Evolutionary conservation across 140 eudicot genomes (phyloP), one percentile per base, ranked within the genome.

Genomic region (Senecio squalidus): DNA sequence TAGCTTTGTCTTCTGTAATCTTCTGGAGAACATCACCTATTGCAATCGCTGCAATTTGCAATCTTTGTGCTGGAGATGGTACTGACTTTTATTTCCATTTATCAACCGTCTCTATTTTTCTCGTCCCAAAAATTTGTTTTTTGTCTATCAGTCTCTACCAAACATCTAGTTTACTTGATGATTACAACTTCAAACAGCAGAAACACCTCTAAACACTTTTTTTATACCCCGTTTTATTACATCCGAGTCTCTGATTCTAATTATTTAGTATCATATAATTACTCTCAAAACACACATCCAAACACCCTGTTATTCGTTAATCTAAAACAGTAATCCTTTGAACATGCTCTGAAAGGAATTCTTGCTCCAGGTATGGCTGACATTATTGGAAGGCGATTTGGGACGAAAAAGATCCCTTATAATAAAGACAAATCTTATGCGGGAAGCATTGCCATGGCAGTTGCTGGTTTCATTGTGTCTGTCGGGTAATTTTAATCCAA

Each of bases 11-110:
- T 31, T 57, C 82, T 71, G 72, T 84, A 29, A 55, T 79, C 16
- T 89, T 74, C 70, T 89, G 97, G 97, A 85, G 94, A 71, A 80
- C 82, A 41, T 89, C 97, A 29, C 95, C 95, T 4, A 78, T 85
- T 29, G 94, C 83, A 44, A 82, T 85, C 34, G 93, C 89, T 59
- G 71, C 86, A 41, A 74, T 89, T 50, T 85, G 94, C 58, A 85
- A 82, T 77, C 86, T 90, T 39, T 90, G 90, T 67, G 95, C 95
- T 65, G 97, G 97, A 80, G 97, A 90, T 60, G 97, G 97, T 90
- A 75, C 9, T 9, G 3, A 56, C 44, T 30, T 14, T 28, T 62
- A 28, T 55, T 21, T 36, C 16, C 7, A 25, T 13, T 30, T 16
- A 5, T 25, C 11, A 24, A 22, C 40, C 71, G 28, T 24, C 62